Base-by-base conservation (phyloP, 495 filamentous ascomycete species). In the Penicillium silybi region DNA sequence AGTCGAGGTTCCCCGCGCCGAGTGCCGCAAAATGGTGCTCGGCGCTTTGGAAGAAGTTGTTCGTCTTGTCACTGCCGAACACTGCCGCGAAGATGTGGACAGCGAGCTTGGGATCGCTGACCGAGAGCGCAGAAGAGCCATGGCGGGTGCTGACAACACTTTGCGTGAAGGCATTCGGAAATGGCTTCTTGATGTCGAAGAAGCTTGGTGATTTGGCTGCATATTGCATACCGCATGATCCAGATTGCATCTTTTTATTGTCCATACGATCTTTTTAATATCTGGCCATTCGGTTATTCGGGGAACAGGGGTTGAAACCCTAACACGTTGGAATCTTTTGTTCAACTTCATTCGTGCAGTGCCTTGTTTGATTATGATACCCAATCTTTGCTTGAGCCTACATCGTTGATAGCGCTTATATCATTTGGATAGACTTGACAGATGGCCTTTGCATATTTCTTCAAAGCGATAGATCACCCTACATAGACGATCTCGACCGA, bases 41-140 rank as follows among this genome's bases (percentile, higher is more conserved):
- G 79, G 80, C 29, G 85, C 85, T 4, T 64, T 88, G 7, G 83
- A 87, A 69, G 72, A 83, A 54, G 77, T 88, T 18, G 84, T 83
- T n/a, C 75, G 74, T 29, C 75, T 73, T 48, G 83, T 85, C 34
- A 79, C 75, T 4, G 75, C 72, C 1, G 83, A 86, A 44, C 73
- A 79, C 50, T 74, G 71, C 40, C 71, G 67, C 11, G 75, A 75
- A 35, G 72, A 72, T 37, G 71, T 65, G 4, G 72, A 74, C 23
- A 61, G 57, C 20, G 66, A 70, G 22, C 57, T 66, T 16, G 63
- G 67, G 3, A 29, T 70, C 23, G 67, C 62, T 22, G 72, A 71
- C 27, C 53, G 67, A 48, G 72, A 76, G 51, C 67, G 70, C 16
- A 63, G 62, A 52, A 68, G 68, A 45, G 53, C 64, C 17, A 52